Percentiles rank a stretch among this genome's conserved stretches.
These are phyloP conservation scores for Penicillium nucicola DNA, from an alignment of 495 filamentous ascomycete genomes.

Conservation along the genomic window DNA sequence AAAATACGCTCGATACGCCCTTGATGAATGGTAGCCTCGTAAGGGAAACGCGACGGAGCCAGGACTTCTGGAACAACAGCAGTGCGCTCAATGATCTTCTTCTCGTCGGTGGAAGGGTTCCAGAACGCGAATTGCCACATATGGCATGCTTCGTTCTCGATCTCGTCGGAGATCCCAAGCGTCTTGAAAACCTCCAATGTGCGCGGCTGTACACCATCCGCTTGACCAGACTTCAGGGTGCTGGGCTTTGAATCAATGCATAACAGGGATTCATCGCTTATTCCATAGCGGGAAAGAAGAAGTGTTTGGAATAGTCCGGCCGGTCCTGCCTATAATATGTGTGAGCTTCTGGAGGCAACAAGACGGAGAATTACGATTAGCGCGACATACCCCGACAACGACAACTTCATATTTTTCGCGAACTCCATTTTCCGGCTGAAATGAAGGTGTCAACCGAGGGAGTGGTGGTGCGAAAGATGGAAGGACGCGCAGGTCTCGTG, in stretches of 20 bases:
- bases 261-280: conserved; percentile 21
- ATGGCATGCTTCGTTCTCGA: conserved; percentile 52
- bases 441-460: conserved; percentile 17
- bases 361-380: no score
- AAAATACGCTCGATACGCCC: conserved; percentile 28
- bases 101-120: conserved; percentile 9
- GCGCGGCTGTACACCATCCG: conserved; percentile 54
- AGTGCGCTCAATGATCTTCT: conserved; percentile 34
- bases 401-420: not conserved
- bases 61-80: conserved; percentile 26
- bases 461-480: conserved; percentile 20
- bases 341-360: no score
- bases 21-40: conserved; percentile 33
- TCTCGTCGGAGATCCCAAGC: conserved; percentile 56
- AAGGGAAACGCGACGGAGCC: conserved; percentile 24
- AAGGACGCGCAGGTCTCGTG: conserved; percentile 19
- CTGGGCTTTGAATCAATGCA: conserved; percentile 29
- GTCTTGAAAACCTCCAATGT: conserved; percentile 67
- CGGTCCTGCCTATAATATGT: conserved; percentile 26
- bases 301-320: conserved; percentile 30
- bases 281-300: conserved; percentile 33
- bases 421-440: conserved; percentile 6
- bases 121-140: conserved; percentile 38
- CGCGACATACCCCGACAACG: not conserved
- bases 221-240: conserved; percentile 43